phyloP scores from a whole-genome alignment of 1,284 basidiomycete genomes.

The Microbotryum silenes-acaulis region DNA sequence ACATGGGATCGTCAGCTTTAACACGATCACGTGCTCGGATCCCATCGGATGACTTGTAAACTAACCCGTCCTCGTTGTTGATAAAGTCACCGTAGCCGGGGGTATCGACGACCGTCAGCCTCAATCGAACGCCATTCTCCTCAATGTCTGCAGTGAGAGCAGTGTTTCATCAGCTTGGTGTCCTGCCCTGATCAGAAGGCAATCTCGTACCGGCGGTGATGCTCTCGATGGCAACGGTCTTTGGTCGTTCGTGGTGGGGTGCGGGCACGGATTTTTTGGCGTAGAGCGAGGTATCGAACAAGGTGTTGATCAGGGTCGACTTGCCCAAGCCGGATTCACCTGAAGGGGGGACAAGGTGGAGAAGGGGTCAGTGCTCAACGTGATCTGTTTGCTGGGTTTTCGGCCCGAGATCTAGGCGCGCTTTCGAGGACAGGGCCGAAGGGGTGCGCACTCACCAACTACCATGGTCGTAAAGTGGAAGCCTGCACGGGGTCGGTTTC shows the following conservation, averaged over 20 bases:
- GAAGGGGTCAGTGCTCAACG: constrained; percentile 8
- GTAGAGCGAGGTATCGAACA: constrained; percentile 92
- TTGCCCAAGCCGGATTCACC: constrained; percentile 96
- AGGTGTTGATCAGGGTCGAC: constrained; percentile 93
- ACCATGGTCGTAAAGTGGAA: constrained; percentile 97
- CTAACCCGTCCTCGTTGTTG: constrained; percentile 89
- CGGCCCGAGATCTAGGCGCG: neutral
- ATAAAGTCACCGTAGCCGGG: constrained; percentile 96
- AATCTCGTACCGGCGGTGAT: constrained; percentile 74
- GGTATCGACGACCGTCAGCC: constrained; percentile 94
- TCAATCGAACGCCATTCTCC: constrained; percentile 88
- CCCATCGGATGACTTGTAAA: constrained; percentile 1
- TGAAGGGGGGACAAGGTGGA: constrained; percentile 39
- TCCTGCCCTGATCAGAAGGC: neutral
- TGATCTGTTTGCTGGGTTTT: neutral
- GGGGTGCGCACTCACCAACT: constrained; percentile 61
- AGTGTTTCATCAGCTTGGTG: too few relatives aligned
- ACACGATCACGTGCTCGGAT: neutral
- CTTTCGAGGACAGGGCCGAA: neutral
- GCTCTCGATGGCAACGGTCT: constrained; percentile 91
- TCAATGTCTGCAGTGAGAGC: constrained; percentile 71
- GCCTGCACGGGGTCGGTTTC: constrained; percentile 43
- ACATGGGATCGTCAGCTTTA: neutral
- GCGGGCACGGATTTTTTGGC: constrained; percentile 68
- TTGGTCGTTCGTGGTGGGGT: constrained; percentile 75